Conservation (phyloP, 441 rosid species). For the Erysimum cheiri region DNA sequence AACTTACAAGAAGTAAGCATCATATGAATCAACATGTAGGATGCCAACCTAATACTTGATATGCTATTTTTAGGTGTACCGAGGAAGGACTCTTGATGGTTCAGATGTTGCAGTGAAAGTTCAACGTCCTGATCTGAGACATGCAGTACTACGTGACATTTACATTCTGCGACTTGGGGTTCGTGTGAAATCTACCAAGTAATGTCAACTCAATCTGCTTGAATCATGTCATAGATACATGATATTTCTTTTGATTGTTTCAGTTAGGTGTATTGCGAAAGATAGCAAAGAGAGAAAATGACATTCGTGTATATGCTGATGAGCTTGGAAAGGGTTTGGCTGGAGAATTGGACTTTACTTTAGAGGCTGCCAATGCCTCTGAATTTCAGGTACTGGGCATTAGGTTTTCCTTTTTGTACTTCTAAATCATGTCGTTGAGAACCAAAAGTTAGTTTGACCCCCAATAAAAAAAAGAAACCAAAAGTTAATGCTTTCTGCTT, state of each 20-base stretch:
- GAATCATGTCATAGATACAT: constrained; percentile 33
- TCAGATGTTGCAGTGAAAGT: constrained; percentile 89
- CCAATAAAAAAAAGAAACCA: background rate
- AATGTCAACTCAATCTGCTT: constrained; percentile 19
- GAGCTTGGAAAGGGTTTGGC: constrained; percentile 97
- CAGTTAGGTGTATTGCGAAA: constrained; percentile 91
- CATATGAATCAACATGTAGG: constrained; percentile 19
- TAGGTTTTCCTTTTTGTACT: constrained; percentile 18
- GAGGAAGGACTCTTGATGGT: constrained; percentile 81
- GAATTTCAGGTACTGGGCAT: constrained; percentile 68
- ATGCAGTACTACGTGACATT: constrained; percentile 86
- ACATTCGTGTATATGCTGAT: constrained; percentile 94
- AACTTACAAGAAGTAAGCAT: constrained; percentile 30
- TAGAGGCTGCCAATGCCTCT: constrained; percentile 90
- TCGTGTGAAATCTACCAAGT: constrained; percentile 42
- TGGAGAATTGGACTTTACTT: constrained; percentile 87
- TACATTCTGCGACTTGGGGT: constrained; percentile 96
- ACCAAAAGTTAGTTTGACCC: background rate
- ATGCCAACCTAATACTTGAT: constrained; percentile 31
- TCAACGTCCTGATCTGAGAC: constrained; percentile 92
- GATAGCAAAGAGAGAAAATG: constrained; percentile 85
- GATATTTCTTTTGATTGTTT: constrained; percentile 40
- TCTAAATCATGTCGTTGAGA: background rate
- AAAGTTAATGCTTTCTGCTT: constrained; percentile 13
- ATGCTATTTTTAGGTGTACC: constrained; percentile 69